Evolutionary conservation across 345 rosid genomes (phyloP), one percentile per base, ranked within the genome.

Genomic region (Linum tenue): DNA sequence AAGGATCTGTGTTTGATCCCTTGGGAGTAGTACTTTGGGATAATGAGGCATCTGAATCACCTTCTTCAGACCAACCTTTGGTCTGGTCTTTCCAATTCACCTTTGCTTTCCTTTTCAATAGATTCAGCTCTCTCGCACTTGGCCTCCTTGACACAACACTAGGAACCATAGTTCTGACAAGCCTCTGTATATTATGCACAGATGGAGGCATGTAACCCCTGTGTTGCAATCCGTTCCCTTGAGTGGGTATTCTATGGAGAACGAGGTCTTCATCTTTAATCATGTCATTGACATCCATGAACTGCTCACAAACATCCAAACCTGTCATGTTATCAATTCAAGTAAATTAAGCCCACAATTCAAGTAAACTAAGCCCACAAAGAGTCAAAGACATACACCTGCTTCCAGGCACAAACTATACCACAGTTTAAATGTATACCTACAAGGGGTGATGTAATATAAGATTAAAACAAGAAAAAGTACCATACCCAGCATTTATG

Each of bases 251-350:
- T 75, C 84, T 88, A 50, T 87, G 95, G 66, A 82, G 92, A 65
- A 84, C 76, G 62, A 94, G 92, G 74, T 94, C 99, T 76, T 94
- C 99, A 81, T 94, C 99, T 79, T 84, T 86, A 75, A 94, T 90
- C 86, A 94, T 84, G 69, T 94, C 99, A 78, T 76, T 91, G 68
- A 94, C 97, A 85, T 94, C 99, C 99, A 94, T 85, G 71, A 94
- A 89, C 76, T 89, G 96, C 85, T 94, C 99, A 73, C 92, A 94
- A 75, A 88, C 80, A 79, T 94, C 97, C 78, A 94, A 75, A 80
- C 99, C 99, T 94, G 85, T 67, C 40, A 64, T 35, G 60, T 72
- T 69, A 60, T 60, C 56, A 48, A 37, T 42, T 59, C 57, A 51
- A 72, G 64, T 58, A 39, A 68, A 63, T 12, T 43, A 61, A 31